Percentiles rank a stretch among this genome's conserved stretches.
Evolutionary conservation across 2,329 filamentous ascomycete species (phyloP).

Genomic region (Rhinocladiella similis): DNA sequence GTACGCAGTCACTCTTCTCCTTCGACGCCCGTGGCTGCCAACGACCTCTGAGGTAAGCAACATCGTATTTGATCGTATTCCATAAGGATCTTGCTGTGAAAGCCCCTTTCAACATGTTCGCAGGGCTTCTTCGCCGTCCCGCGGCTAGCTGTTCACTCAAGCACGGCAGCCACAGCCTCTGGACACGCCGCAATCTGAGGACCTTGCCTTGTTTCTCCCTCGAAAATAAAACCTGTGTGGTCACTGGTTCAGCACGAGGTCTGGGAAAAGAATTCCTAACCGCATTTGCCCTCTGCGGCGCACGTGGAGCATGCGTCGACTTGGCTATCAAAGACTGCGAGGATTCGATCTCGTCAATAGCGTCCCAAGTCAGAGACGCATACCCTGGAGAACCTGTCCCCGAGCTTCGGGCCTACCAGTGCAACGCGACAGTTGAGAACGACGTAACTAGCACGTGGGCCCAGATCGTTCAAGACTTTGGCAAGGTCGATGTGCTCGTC

Average conservation of each 20-base stretch:
- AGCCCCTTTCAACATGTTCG: too few relatives aligned
- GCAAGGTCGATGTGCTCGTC: conserved; percentile 41
- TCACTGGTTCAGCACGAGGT: conserved; percentile 30
- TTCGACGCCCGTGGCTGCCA: too few relatives aligned
- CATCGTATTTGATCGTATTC: too few relatives aligned
- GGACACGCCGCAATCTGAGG: conserved; percentile 4
- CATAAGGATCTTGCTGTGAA: too few relatives aligned
- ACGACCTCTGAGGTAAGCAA: too few relatives aligned
- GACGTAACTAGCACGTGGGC: conserved; percentile 39
- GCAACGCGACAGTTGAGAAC: conserved; percentile 40
- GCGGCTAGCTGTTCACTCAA: background rate
- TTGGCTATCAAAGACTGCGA: conserved; percentile 30
- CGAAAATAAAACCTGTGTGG: conserved; percentile 29
- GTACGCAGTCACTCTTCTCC: too few relatives aligned
- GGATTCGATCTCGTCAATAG: conserved; percentile 34
- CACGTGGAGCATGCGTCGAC: conserved; percentile 37
- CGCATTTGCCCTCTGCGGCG: conserved; percentile 34
- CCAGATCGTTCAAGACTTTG: conserved; percentile 36
- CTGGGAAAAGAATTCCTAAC: conserved; percentile 35
- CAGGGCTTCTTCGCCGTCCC: conserved; percentile 2
- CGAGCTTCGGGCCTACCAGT: conserved; percentile 39
- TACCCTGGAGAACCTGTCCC: conserved; percentile 27
- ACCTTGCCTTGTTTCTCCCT: conserved; percentile 29
- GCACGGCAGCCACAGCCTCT: background rate
- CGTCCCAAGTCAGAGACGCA: conserved; percentile 28